Conservation (phyloP, 352 stramenopile genomes). For the Pythium vanterpoolii region DNA sequence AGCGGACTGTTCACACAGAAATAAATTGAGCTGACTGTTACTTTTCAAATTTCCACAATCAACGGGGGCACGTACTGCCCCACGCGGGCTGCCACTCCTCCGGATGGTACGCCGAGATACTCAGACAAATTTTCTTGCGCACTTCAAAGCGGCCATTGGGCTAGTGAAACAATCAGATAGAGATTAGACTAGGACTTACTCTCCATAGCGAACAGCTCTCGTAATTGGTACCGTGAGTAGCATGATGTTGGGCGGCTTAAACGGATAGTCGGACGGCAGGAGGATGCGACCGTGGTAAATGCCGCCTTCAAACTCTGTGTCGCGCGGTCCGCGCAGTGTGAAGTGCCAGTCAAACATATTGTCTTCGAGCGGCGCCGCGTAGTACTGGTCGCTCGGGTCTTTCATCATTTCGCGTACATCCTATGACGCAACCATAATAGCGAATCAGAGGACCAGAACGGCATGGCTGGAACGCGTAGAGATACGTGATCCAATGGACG, state of each 20-base stretch:
- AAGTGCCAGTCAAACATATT: constrained; percentile 97
- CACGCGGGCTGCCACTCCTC: constrained; percentile 97
- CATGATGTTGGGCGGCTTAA: constrained; percentile 98
- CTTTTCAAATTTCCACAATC: not conserved
- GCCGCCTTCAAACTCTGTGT: constrained; percentile 96
- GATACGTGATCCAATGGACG: not conserved
- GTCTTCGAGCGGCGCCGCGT: constrained; percentile 70
- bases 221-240: constrained; percentile 62
- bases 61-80: constrained; percentile 38
- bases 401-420: constrained; percentile 89
- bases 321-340: constrained; percentile 94
- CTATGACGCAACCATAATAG: constrained; percentile 27
- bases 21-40: not conserved
- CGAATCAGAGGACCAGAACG: not conserved
- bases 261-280: constrained; percentile 92
- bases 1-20: constrained; percentile 62
- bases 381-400: constrained; percentile 82
- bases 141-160: constrained; percentile 97
- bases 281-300: constrained; percentile 98
- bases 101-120: constrained; percentile 96
- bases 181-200: not conserved
- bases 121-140: constrained; percentile 98
- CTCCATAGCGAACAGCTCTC: not conserved
- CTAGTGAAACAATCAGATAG: constrained; percentile 21
- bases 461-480: not conserved